phyloP scores from a whole-genome alignment of 2,329 filamentous ascomycete genomes.

The Westerdykella aurantiaca region DNA sequence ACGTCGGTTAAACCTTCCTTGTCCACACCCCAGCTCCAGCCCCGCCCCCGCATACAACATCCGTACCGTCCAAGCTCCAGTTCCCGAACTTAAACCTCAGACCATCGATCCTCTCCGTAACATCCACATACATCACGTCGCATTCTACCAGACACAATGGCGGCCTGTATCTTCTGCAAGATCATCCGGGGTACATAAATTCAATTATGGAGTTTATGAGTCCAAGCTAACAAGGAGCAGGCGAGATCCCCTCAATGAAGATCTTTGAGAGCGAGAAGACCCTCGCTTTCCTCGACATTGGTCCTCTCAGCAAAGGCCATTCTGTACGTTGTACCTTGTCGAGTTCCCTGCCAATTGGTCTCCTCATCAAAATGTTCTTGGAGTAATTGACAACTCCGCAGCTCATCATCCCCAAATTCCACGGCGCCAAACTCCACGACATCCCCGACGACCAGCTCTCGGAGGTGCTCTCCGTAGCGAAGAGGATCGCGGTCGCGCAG shows the following conservation, averaged over 20 bases:
- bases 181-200: constrained; percentile 75
- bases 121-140: constrained; percentile 11
- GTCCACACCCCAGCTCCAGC: constrained; percentile 3
- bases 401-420: constrained; percentile 95
- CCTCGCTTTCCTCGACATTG: constrained; percentile 93
- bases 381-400: constrained; percentile 32
- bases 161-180: constrained; percentile 92
- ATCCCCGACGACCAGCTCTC: constrained; percentile 82
- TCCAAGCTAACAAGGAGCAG: constrained; percentile 44
- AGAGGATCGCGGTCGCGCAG: constrained; percentile 74
- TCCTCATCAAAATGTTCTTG: neutral
- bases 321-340: constrained; percentile 55
- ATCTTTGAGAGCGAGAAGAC: constrained; percentile 92
- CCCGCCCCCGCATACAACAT: neutral
- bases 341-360: neutral
- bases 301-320: constrained; percentile 81
- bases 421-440: constrained; percentile 85
- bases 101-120: constrained; percentile 12
- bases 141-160: constrained; percentile 40
- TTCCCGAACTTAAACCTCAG: constrained; percentile 15
- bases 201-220: neutral
- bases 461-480: constrained; percentile 80
- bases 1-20: constrained; percentile 2
- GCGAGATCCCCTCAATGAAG: constrained; percentile 94
- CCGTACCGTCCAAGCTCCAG: constrained; percentile 7